Conservation (phyloP, 768 basidiomycete species). For the Pleurotus tuber-regium region DNA sequence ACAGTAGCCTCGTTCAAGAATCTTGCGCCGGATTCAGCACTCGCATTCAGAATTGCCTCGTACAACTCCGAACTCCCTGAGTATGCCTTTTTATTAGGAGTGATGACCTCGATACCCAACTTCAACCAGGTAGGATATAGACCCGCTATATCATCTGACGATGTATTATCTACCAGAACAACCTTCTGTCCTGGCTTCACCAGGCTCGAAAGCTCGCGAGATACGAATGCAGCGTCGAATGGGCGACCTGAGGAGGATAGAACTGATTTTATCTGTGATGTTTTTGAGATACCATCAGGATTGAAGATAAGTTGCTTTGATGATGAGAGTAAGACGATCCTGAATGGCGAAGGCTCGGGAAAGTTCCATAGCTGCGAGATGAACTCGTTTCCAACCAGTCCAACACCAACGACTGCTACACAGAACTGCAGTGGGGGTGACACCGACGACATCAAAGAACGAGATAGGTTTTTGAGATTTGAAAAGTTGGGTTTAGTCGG, state of each 20-base stretch:
- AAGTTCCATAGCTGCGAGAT: conserved; percentile 75
- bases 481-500: too few species aligned
- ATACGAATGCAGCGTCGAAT: conserved; percentile 46
- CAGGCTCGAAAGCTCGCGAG: conserved; percentile 42
- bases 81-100: conserved; percentile 97
- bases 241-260: conserved; percentile 41
- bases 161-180: conserved; percentile 91
- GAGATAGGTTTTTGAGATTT: too few species aligned
- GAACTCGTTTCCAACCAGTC: conserved; percentile 89
- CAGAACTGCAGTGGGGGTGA: conserved; percentile 25
- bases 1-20: conserved; percentile 90
- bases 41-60: conserved; percentile 60
- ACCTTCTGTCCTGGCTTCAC: conserved; percentile 46
- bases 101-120: conserved; percentile 83
- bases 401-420: conserved; percentile 87
- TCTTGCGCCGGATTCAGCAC: conserved; percentile 56
- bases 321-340: conserved; percentile 66
- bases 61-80: conserved; percentile 72
- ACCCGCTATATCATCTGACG: conserved; percentile 75
- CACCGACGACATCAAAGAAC: too few species aligned
- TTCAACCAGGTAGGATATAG: conserved; percentile 79
- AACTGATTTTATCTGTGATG: conserved; percentile 32
- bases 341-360: conserved; percentile 55
- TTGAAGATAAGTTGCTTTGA: conserved; percentile 60
- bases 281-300: conserved; percentile 39